Evolutionary conservation across 2,329 filamentous ascomycete species (phyloP).

Genomic region (Xylariaceae sp.): DNA sequence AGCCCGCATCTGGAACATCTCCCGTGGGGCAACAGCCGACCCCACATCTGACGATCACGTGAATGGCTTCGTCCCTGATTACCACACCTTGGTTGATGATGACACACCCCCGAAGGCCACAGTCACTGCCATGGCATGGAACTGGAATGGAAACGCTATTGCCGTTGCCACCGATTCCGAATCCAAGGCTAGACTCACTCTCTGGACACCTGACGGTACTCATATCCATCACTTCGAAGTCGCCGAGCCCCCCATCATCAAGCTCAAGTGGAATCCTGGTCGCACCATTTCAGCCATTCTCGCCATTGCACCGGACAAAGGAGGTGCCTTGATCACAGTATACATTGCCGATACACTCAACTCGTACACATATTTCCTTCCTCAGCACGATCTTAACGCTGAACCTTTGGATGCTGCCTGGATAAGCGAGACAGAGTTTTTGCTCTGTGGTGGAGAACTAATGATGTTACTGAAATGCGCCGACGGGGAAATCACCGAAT

Average conservation of each 20-base stretch:
- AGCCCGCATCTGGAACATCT: conserved; percentile 64
- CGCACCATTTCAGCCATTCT: conserved; percentile 52
- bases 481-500: conserved; percentile 42
- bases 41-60: conserved; percentile 44
- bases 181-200: conserved; percentile 49
- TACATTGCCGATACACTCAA: conserved; percentile 44
- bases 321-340: conserved; percentile 52
- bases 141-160: conserved; percentile 51
- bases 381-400: conserved; percentile 46
- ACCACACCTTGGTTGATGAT: conserved; percentile 49
- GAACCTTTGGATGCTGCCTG: conserved; percentile 57
- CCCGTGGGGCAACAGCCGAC: conserved; percentile 48
- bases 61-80: conserved; percentile 39
- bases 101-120: conserved; percentile 49
- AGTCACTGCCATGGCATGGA: conserved; percentile 59
- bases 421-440: conserved; percentile 55
- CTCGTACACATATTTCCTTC: conserved; percentile 45
- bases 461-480: conserved; percentile 47
- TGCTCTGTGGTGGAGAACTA: conserved; percentile 55
- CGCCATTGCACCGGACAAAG: conserved; percentile 53
- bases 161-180: conserved; percentile 56
- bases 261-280: conserved; percentile 59
- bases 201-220: conserved; percentile 53
- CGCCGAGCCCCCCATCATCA: conserved; percentile 58
- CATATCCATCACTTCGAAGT: conserved; percentile 52